A percentile compares a stretch with the other conserved stretches of the same genome.
phyloP scores from a whole-genome alignment of 495 filamentous ascomycete genomes.

The Astrocystis sublimbata region DNA sequence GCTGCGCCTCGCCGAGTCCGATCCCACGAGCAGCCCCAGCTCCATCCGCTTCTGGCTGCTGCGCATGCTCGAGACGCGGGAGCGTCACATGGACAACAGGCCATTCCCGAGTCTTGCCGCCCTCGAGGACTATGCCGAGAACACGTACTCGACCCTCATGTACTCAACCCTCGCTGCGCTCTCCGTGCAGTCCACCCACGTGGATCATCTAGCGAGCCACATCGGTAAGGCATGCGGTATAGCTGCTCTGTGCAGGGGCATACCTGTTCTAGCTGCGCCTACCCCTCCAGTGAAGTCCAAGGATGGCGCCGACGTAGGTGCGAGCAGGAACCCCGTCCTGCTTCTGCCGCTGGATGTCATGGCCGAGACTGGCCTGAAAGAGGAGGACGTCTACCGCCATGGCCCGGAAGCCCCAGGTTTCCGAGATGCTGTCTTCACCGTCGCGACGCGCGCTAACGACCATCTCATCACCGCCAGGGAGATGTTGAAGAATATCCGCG shows the following conservation, averaged over 20 bases:
- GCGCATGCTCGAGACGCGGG: conserved; percentile 74
- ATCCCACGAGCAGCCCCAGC: conserved; percentile 48
- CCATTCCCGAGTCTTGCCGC: conserved; percentile 73
- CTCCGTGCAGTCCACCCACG: conserved; percentile 74
- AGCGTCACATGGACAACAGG: conserved; percentile 79
- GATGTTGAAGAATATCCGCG: conserved; percentile 78
- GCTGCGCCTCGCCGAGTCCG: conserved; percentile 54
- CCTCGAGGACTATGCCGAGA: conserved; percentile 86
- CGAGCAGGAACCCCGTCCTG: conserved; percentile 42
- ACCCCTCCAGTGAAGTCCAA: conserved; percentile 53
- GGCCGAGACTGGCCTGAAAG: conserved; percentile 72
- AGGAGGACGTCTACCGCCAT: conserved; percentile 85
- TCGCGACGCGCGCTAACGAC: conserved; percentile 91
- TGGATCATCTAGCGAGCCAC: conserved; percentile 90
- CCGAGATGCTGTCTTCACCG: conserved; percentile 84
- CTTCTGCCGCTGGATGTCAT: conserved; percentile 87
- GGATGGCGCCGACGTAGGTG: conserved; percentile 36
- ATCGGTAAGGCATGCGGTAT: conserved; percentile 94
- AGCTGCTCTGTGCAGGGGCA: conserved; percentile 74
- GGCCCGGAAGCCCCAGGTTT: conserved; percentile 75
- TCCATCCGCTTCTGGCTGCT: conserved; percentile 81
- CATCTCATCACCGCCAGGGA: conserved; percentile 91
- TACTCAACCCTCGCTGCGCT: conserved; percentile 82
- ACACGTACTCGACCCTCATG: conserved; percentile 89
- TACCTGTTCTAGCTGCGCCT: conserved; percentile 82